phyloP scores from a whole-genome alignment of 2,329 filamentous ascomycete species.

The Didymella pomorum region DNA sequence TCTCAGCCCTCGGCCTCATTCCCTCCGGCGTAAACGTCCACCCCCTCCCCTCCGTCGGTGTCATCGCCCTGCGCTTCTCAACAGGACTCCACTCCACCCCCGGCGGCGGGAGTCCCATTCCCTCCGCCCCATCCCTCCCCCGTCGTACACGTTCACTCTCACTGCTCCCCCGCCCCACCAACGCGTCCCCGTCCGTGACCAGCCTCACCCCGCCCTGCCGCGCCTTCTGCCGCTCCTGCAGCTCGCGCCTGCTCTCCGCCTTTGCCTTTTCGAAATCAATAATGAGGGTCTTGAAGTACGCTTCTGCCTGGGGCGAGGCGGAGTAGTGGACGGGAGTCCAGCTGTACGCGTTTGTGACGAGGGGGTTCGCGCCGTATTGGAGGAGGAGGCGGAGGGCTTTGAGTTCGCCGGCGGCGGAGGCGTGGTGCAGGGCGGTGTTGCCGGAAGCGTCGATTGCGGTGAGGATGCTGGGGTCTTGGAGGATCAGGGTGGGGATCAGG shows the following conservation, averaged over 20 bases:
- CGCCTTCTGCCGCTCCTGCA: slow-evolving; percentile 43
- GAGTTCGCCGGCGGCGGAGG: slow-evolving; percentile 80
- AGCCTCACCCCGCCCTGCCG: slow-evolving; percentile 47
- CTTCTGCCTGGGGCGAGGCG: slow-evolving; percentile 81
- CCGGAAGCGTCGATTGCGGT: slow-evolving; percentile 68
- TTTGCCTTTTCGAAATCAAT: slow-evolving; percentile 73
- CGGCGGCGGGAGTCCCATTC: slow-evolving; percentile 41
- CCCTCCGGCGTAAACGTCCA: slow-evolving; percentile 43
- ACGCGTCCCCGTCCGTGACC: slow-evolving; percentile 44
- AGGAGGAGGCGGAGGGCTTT: slow-evolving; percentile 79
- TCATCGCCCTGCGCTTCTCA: slow-evolving; percentile 50
- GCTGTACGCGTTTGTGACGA: slow-evolving; percentile 75
- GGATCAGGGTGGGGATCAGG: slow-evolving; percentile 51
- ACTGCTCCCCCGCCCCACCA: slow-evolving; percentile 12
- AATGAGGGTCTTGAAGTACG: slow-evolving; percentile 81
- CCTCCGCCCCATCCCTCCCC: slow-evolving; percentile 46
- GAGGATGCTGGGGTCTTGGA: slow-evolving; percentile 41
- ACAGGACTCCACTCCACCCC: slow-evolving; percentile 52
- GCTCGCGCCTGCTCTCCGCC: slow-evolving; percentile 51
- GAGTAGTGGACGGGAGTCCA: slow-evolving; percentile 88
- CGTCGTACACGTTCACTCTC: slow-evolving; percentile 23
- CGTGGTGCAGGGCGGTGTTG: slow-evolving; percentile 89
- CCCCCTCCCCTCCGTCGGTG: slow-evolving; percentile 47
- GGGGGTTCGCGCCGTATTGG: slow-evolving; percentile 77
- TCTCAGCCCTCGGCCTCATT: slow-evolving; percentile 47